These are phyloP conservation scores for Bathelium albidoporum DNA, from an alignment of 495 filamentous ascomycete species.

Conservation along the genomic window DNA sequence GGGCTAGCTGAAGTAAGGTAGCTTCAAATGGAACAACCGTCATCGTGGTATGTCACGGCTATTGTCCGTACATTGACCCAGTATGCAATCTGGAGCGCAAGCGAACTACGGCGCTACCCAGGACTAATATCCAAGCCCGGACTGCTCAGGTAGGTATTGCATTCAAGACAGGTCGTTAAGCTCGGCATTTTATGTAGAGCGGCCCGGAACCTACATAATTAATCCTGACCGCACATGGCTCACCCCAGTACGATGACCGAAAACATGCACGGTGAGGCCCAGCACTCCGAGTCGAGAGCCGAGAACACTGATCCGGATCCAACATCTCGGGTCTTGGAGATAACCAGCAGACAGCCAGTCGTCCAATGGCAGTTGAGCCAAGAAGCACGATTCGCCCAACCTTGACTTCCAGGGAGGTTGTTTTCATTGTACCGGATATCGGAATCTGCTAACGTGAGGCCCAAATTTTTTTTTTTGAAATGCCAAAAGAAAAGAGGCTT, in stretches of 20 bases:
- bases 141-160: too few species aligned
- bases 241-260: not conserved
- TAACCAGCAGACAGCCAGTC: slow-evolving; percentile 1
- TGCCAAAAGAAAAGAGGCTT: not conserved
- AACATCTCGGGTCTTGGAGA: not conserved
- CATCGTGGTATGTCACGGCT: not conserved
- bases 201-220: not conserved
- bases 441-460: too few species aligned
- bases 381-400: not conserved
- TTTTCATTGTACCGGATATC: not conserved
- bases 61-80: not conserved
- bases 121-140: too few species aligned
- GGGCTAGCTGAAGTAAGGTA: not conserved
- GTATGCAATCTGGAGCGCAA: not conserved
- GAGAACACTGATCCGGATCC: not conserved
- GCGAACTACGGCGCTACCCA: not conserved
- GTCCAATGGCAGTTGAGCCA: not conserved
- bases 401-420: not conserved
- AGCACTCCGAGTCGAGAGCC: not conserved
- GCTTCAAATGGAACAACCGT: not conserved
- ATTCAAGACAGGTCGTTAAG: not conserved
- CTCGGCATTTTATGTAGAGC: not conserved
- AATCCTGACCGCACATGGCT: not conserved
- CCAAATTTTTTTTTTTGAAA: too few species aligned
- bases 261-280: not conserved